phyloP scores from a whole-genome alignment of 163 green algal species.

The Coccomyxa subellipsoidea region DNA sequence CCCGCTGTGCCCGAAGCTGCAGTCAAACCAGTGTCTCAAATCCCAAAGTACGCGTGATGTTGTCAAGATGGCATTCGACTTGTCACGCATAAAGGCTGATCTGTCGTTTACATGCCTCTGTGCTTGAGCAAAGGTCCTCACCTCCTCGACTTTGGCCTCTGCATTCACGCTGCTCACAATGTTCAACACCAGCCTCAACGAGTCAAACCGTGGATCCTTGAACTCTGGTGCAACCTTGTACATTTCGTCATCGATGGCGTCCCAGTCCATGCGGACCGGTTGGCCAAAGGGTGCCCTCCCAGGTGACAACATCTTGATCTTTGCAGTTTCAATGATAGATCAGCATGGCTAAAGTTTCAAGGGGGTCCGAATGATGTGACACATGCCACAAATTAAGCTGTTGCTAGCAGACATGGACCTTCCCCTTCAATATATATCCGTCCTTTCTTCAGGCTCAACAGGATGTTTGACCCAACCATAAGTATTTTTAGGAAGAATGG shows the following conservation, averaged over 20 bases:
- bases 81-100: neutral
- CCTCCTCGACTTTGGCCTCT: constrained; percentile 47
- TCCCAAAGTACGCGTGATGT: neutral
- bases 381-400: too few relatives aligned
- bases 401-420: too few relatives aligned
- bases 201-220: constrained; percentile 71
- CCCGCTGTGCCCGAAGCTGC: constrained; percentile 63
- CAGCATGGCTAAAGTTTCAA: too few relatives aligned
- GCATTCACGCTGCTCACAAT: constrained; percentile 66
- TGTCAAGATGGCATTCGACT: neutral
- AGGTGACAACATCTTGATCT: neutral
- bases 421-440: too few relatives aligned
- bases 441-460: too few relatives aligned
- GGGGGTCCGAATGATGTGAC: too few relatives aligned
- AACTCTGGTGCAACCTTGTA: constrained; percentile 49
- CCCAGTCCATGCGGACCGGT: constrained; percentile 59
- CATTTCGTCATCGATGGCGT: constrained; percentile 62
- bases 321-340: too few relatives aligned
- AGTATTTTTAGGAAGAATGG: too few relatives aligned
- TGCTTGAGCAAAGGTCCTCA: neutral
- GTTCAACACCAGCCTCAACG: constrained; percentile 72
- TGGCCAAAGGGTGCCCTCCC: neutral
- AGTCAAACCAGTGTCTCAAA: neutral
- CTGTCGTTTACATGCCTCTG: neutral
- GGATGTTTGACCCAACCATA: too few relatives aligned